Evolutionary conservation across 768 basidiomycete genomes (phyloP), one percentile per base, ranked within the genome.

Genomic region (Chalciporus piperatus): DNA sequence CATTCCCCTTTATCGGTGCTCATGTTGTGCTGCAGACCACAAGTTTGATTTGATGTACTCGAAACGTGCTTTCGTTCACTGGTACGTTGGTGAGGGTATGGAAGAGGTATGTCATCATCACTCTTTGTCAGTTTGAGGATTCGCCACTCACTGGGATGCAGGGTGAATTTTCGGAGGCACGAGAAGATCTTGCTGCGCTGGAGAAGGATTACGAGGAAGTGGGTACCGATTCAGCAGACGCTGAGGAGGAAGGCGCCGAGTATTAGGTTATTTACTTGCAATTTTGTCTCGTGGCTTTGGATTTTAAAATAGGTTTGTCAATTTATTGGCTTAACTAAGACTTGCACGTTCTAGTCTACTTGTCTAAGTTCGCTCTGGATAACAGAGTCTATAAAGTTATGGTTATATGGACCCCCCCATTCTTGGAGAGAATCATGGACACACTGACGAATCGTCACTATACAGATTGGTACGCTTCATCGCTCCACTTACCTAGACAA

Each of bases 41-140:
- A 98, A 98, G 73, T 98, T 98, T 72, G 96, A 98, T 69, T 82
- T 98, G 61, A 84, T 98, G 72, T 98, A 96, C 79, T 95, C 94
- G 55, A 97, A 92, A 72, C 89, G 90, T 70, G 91, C 91, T 43
- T 92, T 92, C 58, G 87, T 89, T 22, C 87, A 90, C 70, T 89
- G 92, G 93, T 96, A 95, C 65, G 95, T 97, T 56, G 95, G 95
- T 67, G 95, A 98, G 75, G 96, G 96, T 78, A 98, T 98, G 96
- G 96, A 98, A 70, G 96, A 98, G 78, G 82, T 76, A 55, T 28
- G 69, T 57, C 9, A 8, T 57, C 9, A 8, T 46, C 45, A 49
- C 16, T 37, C 50, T 16, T 32, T 57, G 33, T 48, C 22, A 16
- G 14, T 50, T 40, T 25, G 48, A 39, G 9, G 17, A 11, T 13